Conservation (phyloP, 495 filamentous ascomycete species). For the Cryomyces minteri region DNA sequence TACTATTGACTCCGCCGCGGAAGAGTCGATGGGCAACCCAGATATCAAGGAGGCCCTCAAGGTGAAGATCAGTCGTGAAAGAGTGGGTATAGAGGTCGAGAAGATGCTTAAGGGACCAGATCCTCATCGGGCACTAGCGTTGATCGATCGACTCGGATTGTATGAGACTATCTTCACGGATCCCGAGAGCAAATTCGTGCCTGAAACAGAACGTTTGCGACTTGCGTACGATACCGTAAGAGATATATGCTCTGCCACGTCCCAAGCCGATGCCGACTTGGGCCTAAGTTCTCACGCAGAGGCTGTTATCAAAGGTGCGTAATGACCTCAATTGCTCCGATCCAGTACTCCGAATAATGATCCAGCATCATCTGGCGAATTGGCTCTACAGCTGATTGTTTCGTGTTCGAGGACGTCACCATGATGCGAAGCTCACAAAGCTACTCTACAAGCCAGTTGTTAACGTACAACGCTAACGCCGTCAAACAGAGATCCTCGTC, state of each 20-base stretch:
- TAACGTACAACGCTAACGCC: neutral
- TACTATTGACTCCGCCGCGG: constrained; percentile 45
- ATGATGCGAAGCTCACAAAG: constrained; percentile 17
- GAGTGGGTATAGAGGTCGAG: constrained; percentile 63
- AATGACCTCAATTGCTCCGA: too few relatives aligned
- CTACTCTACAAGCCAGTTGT: too few relatives aligned
- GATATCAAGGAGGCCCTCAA: constrained; percentile 59
- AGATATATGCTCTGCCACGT: neutral
- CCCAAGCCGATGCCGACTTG: too few relatives aligned
- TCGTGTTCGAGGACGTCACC: neutral
- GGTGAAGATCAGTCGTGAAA: constrained; percentile 81
- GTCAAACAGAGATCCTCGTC: neutral
- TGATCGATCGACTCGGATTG: constrained; percentile 55
- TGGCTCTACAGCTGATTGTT: too few relatives aligned
- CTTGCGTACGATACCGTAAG: constrained; percentile 30
- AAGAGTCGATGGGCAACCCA: constrained; percentile 53
- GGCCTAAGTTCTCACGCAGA: too few relatives aligned
- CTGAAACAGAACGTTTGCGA: constrained; percentile 23
- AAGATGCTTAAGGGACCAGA: constrained; percentile 78
- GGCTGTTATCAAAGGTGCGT: too few relatives aligned
- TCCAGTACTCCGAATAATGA: too few relatives aligned
- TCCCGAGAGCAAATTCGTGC: constrained; percentile 20
- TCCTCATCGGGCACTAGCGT: constrained; percentile 45
- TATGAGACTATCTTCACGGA: constrained; percentile 75
- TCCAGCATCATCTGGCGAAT: too few relatives aligned